These are phyloP conservation scores for Drechslerella dactyloides DNA, from an alignment of 2,329 filamentous ascomycete genomes.

Conservation along the genomic window DNA sequence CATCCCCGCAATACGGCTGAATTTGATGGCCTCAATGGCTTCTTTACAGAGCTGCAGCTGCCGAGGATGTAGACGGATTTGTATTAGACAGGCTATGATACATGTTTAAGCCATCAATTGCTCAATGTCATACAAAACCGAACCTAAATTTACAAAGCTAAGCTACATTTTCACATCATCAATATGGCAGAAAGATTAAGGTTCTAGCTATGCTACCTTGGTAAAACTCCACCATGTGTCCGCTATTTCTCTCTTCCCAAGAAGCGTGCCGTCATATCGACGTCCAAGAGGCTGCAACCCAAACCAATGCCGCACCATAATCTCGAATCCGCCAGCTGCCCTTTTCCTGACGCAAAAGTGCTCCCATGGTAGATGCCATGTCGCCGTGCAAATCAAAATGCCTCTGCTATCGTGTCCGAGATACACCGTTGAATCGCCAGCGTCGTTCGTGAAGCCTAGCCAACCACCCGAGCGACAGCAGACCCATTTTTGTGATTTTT, in stretches of 20 bases:
- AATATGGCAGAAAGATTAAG: too few relatives aligned
- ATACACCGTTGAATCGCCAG: slow-evolving; percentile 11
- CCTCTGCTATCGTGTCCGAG: slow-evolving; percentile 13
- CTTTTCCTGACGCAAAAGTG: slow-evolving; percentile 30
- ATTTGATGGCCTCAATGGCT: too few relatives aligned
- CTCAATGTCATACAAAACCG: too few relatives aligned
- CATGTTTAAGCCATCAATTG: too few relatives aligned
- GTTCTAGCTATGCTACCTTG: slow-evolving; percentile 5
- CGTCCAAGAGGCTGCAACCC: slow-evolving; percentile 15
- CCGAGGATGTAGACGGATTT: too few relatives aligned
- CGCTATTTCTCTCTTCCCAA: slow-evolving; percentile 4
- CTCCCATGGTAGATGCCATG: slow-evolving; percentile 17
- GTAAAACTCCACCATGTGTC: slow-evolving; percentile 28
- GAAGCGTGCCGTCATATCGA: background rate
- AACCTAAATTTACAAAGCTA: too few relatives aligned
- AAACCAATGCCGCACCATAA: slow-evolving; percentile 32
- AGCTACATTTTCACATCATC: too few relatives aligned
- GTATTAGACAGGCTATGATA: too few relatives aligned
- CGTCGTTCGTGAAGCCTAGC: slow-evolving; percentile 40
- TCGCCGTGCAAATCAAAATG: slow-evolving; percentile 17
- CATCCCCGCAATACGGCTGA: slow-evolving; percentile 20
- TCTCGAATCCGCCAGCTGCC: slow-evolving; percentile 23
- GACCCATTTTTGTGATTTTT: slow-evolving; percentile 39
- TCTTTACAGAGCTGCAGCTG: too few relatives aligned
- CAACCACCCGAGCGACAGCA: slow-evolving; percentile 23